Evolutionary conservation across 331 rosid genomes (phyloP).

Genomic region (Spiraea crenata): DNA sequence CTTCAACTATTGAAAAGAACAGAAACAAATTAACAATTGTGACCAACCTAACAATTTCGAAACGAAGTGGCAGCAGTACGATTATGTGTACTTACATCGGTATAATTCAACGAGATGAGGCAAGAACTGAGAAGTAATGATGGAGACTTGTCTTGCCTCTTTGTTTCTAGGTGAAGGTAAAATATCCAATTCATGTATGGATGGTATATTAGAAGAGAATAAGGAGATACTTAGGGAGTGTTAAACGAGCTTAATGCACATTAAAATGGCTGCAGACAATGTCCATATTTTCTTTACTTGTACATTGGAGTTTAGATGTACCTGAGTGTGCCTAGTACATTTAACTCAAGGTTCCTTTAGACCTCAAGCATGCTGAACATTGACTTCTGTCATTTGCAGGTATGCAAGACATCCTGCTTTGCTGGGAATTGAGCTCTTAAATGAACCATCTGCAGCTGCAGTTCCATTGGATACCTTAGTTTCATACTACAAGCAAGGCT

Average conservation of each 20-base stretch:
- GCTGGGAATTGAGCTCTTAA: conserved; percentile 87
- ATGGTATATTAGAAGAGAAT: too few species aligned
- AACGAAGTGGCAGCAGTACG: too few species aligned
- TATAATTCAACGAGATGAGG: too few species aligned
- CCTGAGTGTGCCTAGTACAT: neutral
- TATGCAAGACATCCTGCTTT: conserved; percentile 64
- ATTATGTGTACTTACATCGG: too few species aligned
- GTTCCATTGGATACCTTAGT: conserved; percentile 65
- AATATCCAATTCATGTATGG: too few species aligned
- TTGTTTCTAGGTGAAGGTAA: too few species aligned
- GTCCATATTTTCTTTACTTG: neutral
- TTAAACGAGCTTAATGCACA: neutral
- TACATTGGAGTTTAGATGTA: neutral
- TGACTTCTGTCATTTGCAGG: conserved; percentile 46
- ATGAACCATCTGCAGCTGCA: conserved; percentile 71
- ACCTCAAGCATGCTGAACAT: conserved; percentile 7
- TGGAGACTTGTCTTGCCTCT: too few species aligned
- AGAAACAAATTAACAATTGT: too few species aligned
- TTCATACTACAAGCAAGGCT: conserved; percentile 78
- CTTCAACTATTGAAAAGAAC: too few species aligned
- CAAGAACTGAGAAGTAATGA: too few species aligned
- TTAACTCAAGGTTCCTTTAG: conserved; percentile 3
- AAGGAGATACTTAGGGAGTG: too few species aligned
- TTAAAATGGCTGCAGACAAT: neutral
- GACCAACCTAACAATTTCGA: too few species aligned